Base-by-base conservation (phyloP, 805 yeast genomes). In the Ogataea parapolymorpha region DNA sequence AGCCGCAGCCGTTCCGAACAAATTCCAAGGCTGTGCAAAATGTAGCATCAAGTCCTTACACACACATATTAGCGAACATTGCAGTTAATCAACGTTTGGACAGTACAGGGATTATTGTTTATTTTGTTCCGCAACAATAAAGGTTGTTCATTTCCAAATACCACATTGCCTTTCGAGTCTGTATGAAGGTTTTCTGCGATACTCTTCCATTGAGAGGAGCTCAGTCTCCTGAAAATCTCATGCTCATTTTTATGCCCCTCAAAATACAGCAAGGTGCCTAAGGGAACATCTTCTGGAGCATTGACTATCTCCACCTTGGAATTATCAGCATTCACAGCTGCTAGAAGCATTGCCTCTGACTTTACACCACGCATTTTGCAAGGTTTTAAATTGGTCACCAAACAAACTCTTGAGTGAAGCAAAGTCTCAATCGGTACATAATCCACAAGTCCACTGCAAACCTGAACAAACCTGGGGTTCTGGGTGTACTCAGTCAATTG, bases 261-360 rank as follows among this genome's bases (percentile, higher is more conserved):
- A 48, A 77, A 77, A 12, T 44, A 46, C 29, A 77, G 51, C 7
- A 47, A 39, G 0, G 67, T 68, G 0, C 83, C 83, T 8, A 68
- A 32, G 0, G 41, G 30, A 3, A 68, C 55, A 6, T 44, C 44
- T 1, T 0, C 6, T 3, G 84, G 80, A 1, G 82, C 78, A 3
- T 38, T 42, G 0, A 79, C 71, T 5, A 77, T 57, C 33, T 72
- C 79, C 4, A 78, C 79, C 18, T 47, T 47, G 1, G 44, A 26
- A 2, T 40, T 45, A 2, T 48, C 59, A 6, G 34, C 48, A 5
- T 27, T 23, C 41, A 55, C 51, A 1, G 85, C 80, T n/a, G 86
- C 85, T 15, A 82, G 53, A 1, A 82, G 52, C 87, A 82, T 82
- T 0, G 83, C 85, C 48, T 79, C 77, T 2, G 85, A 79, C 29